Evolutionary conservation across 208 protist genomes (phyloP).

Genomic region (Leishmania tropica): DNA sequence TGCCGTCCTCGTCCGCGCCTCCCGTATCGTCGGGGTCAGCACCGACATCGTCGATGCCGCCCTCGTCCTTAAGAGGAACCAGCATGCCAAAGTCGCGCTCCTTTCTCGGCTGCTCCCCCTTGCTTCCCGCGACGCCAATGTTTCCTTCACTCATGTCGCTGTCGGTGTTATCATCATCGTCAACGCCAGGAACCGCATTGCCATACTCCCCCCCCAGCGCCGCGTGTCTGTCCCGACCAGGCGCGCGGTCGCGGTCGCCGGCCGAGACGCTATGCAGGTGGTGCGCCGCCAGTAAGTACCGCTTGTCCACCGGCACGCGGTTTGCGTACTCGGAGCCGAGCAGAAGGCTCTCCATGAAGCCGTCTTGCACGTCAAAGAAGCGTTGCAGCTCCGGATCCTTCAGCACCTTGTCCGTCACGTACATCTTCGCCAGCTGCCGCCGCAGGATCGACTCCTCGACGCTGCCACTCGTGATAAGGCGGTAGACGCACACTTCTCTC

Average conservation of each 20-base stretch:
- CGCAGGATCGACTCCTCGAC: constrained; percentile 99
- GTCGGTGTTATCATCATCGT: constrained; percentile 10
- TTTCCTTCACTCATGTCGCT: not conserved
- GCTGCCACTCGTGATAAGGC: constrained; percentile 97
- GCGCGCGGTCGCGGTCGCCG: not conserved
- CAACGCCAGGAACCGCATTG: constrained; percentile 18
- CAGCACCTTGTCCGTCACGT: constrained; percentile 96
- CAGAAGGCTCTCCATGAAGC: constrained; percentile 92
- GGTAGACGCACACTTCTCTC: constrained; percentile 95
- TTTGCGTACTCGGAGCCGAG: constrained; percentile 82
- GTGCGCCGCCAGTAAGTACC: constrained; percentile 56
- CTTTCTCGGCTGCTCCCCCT: not conserved
- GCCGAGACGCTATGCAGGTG: constrained; percentile 24
- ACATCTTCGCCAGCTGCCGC: constrained; percentile 95
- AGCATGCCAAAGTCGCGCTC: constrained; percentile 39
- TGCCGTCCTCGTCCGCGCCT: not conserved
- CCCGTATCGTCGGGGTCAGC: not conserved
- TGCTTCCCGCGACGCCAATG: not conserved
- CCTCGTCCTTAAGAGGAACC: constrained; percentile 25
- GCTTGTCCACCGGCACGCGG: constrained; percentile 56
- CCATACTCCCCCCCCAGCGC: constrained; percentile 19
- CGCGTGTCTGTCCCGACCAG: constrained; percentile 5
- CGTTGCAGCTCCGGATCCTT: constrained; percentile 94
- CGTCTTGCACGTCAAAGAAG: constrained; percentile 92
- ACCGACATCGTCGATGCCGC: not conserved